phyloP scores from a whole-genome alignment of 73 alveolate genomes.

The Diophrys appendiculata region DNA sequence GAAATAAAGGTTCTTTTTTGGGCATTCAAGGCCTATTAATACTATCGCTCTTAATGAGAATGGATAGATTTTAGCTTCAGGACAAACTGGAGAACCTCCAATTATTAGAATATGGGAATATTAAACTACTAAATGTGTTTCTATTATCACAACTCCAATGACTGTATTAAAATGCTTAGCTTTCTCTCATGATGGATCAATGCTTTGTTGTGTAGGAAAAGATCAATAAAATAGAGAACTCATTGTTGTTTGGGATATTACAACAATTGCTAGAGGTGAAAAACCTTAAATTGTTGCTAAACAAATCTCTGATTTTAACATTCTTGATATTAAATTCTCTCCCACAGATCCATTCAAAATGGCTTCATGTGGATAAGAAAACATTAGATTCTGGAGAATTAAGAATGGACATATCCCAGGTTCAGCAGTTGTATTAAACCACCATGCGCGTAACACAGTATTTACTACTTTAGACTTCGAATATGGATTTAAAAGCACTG shows the following conservation, averaged over 20 bases:
- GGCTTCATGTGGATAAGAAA: constrained; percentile 94
- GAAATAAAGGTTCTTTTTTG: constrained; percentile 74
- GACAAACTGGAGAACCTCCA: constrained; percentile 71
- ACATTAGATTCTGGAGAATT: constrained; percentile 96
- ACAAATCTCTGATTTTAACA: constrained; percentile 79
- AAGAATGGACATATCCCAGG: constrained; percentile 88
- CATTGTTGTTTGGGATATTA: constrained; percentile 88
- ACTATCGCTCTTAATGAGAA: constrained; percentile 73
- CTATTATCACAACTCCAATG: constrained; percentile 70
- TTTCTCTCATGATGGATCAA: constrained; percentile 67
- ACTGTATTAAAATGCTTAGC: constrained; percentile 59
- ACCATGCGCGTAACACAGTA: constrained; percentile 92
- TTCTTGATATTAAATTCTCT: constrained; percentile 79
- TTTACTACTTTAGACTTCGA: constrained; percentile 90
- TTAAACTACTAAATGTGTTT: constrained; percentile 62
- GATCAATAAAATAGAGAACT: constrained; percentile 72
- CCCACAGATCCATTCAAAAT: constrained; percentile 85
- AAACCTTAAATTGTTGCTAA: constrained; percentile 78
- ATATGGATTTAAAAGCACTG: constrained; percentile 76
- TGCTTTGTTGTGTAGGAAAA: constrained; percentile 66
- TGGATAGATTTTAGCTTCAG: constrained; percentile 81
- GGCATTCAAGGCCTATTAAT: constrained; percentile 71
- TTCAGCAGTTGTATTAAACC: constrained; percentile 89
- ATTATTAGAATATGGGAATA: constrained; percentile 82
- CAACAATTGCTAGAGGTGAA: constrained; percentile 70